Percentiles rank a stretch among this genome's conserved stretches.
Conservation (phyloP, 768 basidiomycete genomes). For the Boletales sp. region DNA sequence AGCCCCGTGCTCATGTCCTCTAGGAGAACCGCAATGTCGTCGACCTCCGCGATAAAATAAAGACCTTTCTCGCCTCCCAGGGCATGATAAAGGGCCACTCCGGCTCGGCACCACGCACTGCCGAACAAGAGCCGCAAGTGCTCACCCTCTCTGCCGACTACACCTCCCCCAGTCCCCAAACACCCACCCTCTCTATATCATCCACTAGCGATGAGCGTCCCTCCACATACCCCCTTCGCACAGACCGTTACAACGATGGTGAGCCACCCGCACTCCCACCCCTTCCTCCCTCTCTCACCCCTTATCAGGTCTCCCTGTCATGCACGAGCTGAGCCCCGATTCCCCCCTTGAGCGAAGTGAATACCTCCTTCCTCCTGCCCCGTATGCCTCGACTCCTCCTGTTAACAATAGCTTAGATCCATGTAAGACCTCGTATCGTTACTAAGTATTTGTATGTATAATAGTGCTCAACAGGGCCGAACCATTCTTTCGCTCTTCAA, state of each 20-base stretch:
- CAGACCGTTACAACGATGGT: conserved; percentile 29
- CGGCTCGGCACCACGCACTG: conserved; percentile 56
- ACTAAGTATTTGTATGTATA: conserved; percentile 66
- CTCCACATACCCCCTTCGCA: conserved; percentile 31
- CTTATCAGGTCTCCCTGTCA: conserved; percentile 25
- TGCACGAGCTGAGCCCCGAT: conserved; percentile 31
- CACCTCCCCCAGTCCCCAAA: conserved; percentile 40
- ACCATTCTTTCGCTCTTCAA: conserved; percentile 22
- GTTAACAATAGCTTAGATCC: conserved; percentile 55
- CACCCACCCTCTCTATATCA: conserved; percentile 44
- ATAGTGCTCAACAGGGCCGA: conserved; percentile 60
- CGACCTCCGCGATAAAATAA: conserved; percentile 73
- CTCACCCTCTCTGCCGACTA: conserved; percentile 46
- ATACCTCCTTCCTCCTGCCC: conserved; percentile 28
- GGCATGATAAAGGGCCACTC: conserved; percentile 91
- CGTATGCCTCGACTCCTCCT: conserved; percentile 33
- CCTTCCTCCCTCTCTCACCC: not conserved
- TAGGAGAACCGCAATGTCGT: conserved; percentile 70
- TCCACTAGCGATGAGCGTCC: conserved; percentile 39
- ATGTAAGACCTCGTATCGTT: conserved; percentile 74
- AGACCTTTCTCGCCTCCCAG: conserved; percentile 71
- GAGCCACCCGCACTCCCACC: not conserved
- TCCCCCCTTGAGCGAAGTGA: conserved; percentile 30
- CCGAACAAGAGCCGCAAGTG: conserved; percentile 55
- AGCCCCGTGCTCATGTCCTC: conserved; percentile 9